phyloP scores from a whole-genome alignment of 2,329 filamentous ascomycete species.

The Chaetomiaceae sp. region DNA sequence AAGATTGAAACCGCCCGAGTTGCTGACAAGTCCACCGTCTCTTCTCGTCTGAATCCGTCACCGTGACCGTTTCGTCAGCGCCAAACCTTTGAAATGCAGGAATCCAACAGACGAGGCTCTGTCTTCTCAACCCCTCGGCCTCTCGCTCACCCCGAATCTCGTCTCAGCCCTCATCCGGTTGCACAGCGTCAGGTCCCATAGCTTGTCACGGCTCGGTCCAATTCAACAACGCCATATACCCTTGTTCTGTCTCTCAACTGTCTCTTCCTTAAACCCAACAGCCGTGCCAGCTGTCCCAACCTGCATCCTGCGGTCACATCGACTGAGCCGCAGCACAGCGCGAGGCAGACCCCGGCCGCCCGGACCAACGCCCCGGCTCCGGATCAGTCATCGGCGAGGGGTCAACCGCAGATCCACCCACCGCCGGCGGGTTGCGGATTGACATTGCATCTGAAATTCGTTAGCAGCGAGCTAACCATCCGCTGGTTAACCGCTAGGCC shows the following conservation, averaged over 20 bases:
- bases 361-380: neutral
- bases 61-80: too few relatives aligned
- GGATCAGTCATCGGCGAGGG: conserved; percentile 9
- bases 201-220: neutral
- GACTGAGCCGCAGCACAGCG: conserved; percentile 1
- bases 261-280: neutral
- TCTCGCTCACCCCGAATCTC: neutral
- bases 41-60: too few relatives aligned
- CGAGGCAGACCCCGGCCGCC: neutral
- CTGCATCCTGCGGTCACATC: conserved; percentile 1
- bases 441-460: neutral
- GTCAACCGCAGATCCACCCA: neutral
- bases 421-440: neutral
- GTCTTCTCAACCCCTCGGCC: too few relatives aligned
- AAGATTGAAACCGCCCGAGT: too few relatives aligned
- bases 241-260: neutral
- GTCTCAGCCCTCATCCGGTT: conserved; percentile 2
- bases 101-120: too few relatives aligned
- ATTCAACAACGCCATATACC: neutral
- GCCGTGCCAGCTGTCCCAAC: neutral
- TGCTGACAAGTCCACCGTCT: too few relatives aligned
- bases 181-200: conserved; percentile 1
- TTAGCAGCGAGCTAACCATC: neutral
- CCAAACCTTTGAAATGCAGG: too few relatives aligned
- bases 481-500: too few relatives aligned